Base-by-base conservation (phyloP, 352 stramenopile genomes). In the Pythium oligandrum region DNA sequence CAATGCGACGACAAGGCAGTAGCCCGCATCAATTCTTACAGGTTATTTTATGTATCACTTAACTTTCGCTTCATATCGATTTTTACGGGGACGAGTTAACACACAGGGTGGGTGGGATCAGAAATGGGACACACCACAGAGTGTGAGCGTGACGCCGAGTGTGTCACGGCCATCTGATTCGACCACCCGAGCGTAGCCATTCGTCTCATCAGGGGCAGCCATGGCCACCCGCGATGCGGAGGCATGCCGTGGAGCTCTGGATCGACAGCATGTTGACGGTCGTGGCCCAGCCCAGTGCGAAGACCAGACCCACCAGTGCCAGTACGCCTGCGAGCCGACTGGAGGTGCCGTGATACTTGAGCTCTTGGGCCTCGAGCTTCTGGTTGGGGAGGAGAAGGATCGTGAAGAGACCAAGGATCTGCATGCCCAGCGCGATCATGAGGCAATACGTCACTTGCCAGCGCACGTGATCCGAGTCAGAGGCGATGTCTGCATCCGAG, bases 231-330 rank as follows among this genome's bases (percentile, higher is more conserved):
- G 71, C 77, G 44, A 90, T 84, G 33, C 70, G 67, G 39, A 88
- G 66, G 53, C 79, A 90, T 30, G 71, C 64, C 12, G 79, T 88
- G 40, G 73, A 79, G 56, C 57, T 77, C 39, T 84, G 66, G 48
- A 88, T 86, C 26, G 74, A 70, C 9, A 88, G 66, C 40, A 86
- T 52, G 55, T 86, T 86, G 57, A 82, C 60, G 9, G 61, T 71
- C 44, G 77, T 83, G 34, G 74, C 64, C 71, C 75, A 90, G 6
- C 49, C 53, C 36, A 87, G 52, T 6, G 72, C 72, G 11, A 53
- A 40, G n/a, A 70, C 43, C 10, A 83, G 71, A 7, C 68, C 55
- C 3, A 65, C 40, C 30, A 88, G 59, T 33, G 72, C 62, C 26
- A 82, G 26, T 17, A 48, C 46, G 6, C 73, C 75, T 11, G 73